phyloP scores from a whole-genome alignment of 169 alveolate species.

The Plasmodium gaboni region DNA sequence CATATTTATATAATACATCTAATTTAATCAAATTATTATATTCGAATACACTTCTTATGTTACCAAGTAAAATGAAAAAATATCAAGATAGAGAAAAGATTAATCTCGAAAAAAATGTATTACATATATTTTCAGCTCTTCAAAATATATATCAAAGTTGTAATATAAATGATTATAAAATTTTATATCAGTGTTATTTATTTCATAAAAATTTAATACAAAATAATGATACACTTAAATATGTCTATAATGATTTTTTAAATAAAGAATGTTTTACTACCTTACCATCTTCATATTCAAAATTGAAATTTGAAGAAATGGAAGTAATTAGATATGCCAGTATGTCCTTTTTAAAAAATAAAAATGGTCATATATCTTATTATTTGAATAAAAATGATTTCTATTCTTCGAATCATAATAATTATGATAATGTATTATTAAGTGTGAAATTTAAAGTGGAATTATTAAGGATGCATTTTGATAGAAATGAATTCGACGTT shows the following conservation, averaged over 20 bases:
- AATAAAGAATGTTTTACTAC: constrained; percentile 21
- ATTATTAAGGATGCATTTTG: not conserved
- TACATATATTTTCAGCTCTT: constrained; percentile 25
- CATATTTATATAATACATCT: constrained; percentile 39
- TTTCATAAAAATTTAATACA: constrained; percentile 10
- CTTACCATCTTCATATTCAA: constrained; percentile 60
- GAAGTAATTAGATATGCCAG: constrained; percentile 45
- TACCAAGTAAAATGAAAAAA: not conserved
- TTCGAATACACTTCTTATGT: constrained; percentile 18
- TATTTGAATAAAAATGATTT: constrained; percentile 63
- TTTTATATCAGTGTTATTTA: constrained; percentile 40
- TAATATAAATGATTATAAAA: constrained; percentile 29
- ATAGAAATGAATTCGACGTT: not conserved
- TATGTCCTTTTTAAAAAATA: constrained; percentile 43
- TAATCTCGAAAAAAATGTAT: constrained; percentile 13
- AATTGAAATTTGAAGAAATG: constrained; percentile 31
- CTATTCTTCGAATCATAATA: constrained; percentile 17
- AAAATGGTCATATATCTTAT: constrained; percentile 1
- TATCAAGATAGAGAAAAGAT: not conserved
- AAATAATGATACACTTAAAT: not conserved
- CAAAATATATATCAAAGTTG: constrained; percentile 48
- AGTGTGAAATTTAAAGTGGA: constrained; percentile 27
- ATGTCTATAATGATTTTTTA: constrained; percentile 12
- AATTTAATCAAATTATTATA: constrained; percentile 26
- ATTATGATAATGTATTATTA: constrained; percentile 17